phyloP scores from a whole-genome alignment of 1,284 basidiomycete species.

The Phellinidium pouzarii region DNA sequence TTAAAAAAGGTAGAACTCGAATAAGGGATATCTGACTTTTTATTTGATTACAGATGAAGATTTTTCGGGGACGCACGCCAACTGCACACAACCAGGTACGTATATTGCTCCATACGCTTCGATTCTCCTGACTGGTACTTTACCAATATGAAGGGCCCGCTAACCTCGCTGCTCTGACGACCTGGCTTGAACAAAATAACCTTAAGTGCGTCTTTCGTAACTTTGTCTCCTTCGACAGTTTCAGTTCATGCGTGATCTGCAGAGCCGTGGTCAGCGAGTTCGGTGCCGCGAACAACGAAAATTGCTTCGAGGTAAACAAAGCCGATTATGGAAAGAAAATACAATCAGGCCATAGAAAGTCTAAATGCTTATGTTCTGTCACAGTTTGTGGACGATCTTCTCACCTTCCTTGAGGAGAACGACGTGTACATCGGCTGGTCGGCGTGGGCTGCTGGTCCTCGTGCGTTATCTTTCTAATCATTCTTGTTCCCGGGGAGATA shows the following conservation, averaged over 20 bases:
- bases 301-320: constrained; percentile 33
- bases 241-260: not conserved
- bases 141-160: constrained; percentile 24
- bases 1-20: not conserved
- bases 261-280: constrained; percentile 41
- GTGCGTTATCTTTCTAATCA: constrained; percentile 25
- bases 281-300: constrained; percentile 37
- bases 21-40: not conserved
- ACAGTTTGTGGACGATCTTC: constrained; percentile 30
- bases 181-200: constrained; percentile 37
- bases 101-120: not conserved
- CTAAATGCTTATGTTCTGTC: not conserved
- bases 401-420: constrained; percentile 35
- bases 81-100: constrained; percentile 36
- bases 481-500: no score
- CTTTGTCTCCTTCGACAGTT: not conserved
- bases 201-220: constrained; percentile 31
- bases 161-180: constrained; percentile 36
- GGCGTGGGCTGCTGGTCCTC: constrained; percentile 42
- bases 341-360: not conserved
- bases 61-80: constrained; percentile 37
- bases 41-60: constrained; percentile 29
- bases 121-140: not conserved
- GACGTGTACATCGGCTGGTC: constrained; percentile 42
- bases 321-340: not conserved